Base-by-base conservation (phyloP, 2,329 filamentous ascomycete species). In the Penicillium sp. region DNA sequence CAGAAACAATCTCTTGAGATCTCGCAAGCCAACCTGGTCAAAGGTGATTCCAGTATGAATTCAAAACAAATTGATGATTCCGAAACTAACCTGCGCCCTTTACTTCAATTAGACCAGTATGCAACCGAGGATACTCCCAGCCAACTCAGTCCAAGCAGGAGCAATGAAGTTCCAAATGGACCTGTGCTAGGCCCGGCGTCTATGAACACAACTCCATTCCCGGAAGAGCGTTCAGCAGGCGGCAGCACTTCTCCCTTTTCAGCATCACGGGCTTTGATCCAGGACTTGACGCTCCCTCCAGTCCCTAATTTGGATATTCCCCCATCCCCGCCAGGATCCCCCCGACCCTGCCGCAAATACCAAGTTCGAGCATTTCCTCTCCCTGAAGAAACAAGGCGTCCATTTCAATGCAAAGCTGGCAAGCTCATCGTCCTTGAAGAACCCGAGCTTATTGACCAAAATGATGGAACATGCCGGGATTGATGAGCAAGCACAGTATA, bases 371-470 rank as follows among this genome's bases (percentile, higher is more conserved):
- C 81, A 82, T 60, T 88, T 87, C 57, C 76, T 87, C 3, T 77
- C 81, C 22, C 72, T 87, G 33, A 88, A 87, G 68, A 81, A 81
- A 63, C 81, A 85, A 66, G 82, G 82, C 2, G 74, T 84, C 22
- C 85, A 88, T 68, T 88, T 87, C 74, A 87, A 88, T 60, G 77
- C 82, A 60, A 82, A 85, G 51, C 71, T 88, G 14, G 79, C 82
- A 50, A 74, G 72, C 35, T 85, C 83, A 3, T 76, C 81, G 2
- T 82, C 82, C 1, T 74, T 87, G 26, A 81, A 80, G 42, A 86
- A 87, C 63, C 85, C 85, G 8, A 81, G 78, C 53, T 73, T 87
- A 48, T 69, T 85, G 49, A 73, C 73, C 14, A 85, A 82, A 58
- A 69, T 87, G 68, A 81, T 84, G 78, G 74, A 78, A 6, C 85